Base-by-base conservation (phyloP, 768 basidiomycete species). In the Porpolomopsis calyptriformis region DNA sequence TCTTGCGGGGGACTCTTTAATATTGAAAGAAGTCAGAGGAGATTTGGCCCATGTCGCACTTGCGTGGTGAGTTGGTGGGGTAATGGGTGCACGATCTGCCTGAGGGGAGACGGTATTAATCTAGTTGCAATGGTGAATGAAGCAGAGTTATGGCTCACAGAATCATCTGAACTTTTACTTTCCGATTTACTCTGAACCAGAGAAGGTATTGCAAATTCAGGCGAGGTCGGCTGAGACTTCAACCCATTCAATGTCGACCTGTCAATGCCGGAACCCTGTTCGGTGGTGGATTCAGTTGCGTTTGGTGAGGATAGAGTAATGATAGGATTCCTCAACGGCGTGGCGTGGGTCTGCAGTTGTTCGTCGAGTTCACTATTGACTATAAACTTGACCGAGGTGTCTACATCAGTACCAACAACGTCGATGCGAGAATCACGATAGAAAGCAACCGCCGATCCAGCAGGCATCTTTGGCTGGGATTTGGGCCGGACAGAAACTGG, bases 311-410 rank as follows among this genome's bases (percentile, higher is more conserved):
- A 54, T 35, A 57, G 48, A 40, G 53, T 53, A 38, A 56, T 55
- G 40, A 47, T 53, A 26, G 55, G 55, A 43, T 63, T 58, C 27
- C 49, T 9, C 40, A 57, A 54, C 31, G 54, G 47, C 27, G 51
- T 49, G 23, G 49, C 42, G 18, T 49, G 52, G 53, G 61, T 33
- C 48, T 45, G 55, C n/a, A n/a, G 54, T 39, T 58, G 49, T 40
- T 68, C 71, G 36, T 87, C 85, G 44, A 90, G 57, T 61, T 90
- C 88, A 55, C 86, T 89, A 46, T 67, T 74, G 37, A 90, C 83
- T 39, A 80, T 85, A 64, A 91, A 91, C 51, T 75, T 79, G 47
- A 88, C 82, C 8, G 68, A 52, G 12, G 69, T 58, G 45, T 70
- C 73, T 3, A 69, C 53, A 53, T 77, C 73, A 29, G 64, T 64